These are phyloP conservation scores for Pelargonium myrrhifolium DNA, from an alignment of 441 rosid genomes.

Conservation along the genomic window DNA sequence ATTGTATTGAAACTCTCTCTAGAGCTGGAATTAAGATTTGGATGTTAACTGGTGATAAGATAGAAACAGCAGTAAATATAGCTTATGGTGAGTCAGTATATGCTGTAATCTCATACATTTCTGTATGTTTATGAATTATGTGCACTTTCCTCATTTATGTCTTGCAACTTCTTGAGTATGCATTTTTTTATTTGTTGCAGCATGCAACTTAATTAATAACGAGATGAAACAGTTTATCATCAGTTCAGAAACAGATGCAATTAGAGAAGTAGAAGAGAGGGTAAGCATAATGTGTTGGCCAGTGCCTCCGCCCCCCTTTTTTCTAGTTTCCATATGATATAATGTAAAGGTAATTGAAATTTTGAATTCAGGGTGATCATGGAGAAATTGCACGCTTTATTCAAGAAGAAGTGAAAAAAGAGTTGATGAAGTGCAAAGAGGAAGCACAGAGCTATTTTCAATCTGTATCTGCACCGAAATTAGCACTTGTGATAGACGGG, in stretches of 20 bases:
- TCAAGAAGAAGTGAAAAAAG: slow-evolving; percentile 75
- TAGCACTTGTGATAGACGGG: slow-evolving; percentile 89
- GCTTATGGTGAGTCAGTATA: slow-evolving; percentile 71
- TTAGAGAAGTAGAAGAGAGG: slow-evolving; percentile 87
- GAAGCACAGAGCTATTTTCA: slow-evolving; percentile 64
- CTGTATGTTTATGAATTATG: slow-evolving; percentile 12
- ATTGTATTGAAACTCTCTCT: slow-evolving; percentile 93
- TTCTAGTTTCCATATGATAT: background rate
- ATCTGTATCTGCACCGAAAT: slow-evolving; percentile 67
- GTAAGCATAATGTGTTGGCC: slow-evolving; percentile 35
- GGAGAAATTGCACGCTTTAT: slow-evolving; percentile 83
- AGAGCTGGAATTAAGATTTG: slow-evolving; percentile 99
- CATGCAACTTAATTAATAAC: slow-evolving; percentile 82
- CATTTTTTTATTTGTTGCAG: slow-evolving; percentile 30
- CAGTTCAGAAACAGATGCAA: slow-evolving; percentile 77
- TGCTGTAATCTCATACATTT: background rate
- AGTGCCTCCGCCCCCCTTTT: slow-evolving; percentile 6
- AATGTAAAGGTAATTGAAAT: slow-evolving; percentile 2
- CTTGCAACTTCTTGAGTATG: slow-evolving; percentile 18
- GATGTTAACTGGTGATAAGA: slow-evolving; percentile 97
- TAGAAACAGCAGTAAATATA: slow-evolving; percentile 99
- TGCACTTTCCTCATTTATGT: slow-evolving; percentile 14
- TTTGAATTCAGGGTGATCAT: slow-evolving; percentile 48
- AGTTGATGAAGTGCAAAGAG: slow-evolving; percentile 68
- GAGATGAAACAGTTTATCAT: slow-evolving; percentile 73